Conservation (phyloP, 139 green algal species). For the Deuterostichococcus epilithicus region DNA sequence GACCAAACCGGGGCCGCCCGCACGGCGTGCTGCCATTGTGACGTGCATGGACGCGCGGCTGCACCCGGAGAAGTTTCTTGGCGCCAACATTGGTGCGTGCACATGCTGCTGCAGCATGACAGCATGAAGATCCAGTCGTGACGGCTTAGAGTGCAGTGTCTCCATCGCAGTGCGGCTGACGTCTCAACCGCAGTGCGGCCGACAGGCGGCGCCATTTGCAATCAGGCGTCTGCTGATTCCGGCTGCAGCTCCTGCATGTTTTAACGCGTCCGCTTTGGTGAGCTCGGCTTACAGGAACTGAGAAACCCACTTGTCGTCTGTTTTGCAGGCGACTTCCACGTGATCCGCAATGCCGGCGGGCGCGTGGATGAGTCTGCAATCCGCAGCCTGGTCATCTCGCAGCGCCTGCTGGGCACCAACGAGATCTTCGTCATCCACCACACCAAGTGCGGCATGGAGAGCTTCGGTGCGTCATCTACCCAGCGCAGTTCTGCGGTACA, state of each 20-base stretch:
- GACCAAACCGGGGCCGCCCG: conserved; percentile 13
- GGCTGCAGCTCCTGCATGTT: no score
- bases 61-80: conserved; percentile 41
- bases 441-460: conserved; percentile 58
- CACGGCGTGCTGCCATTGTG: conserved; percentile 23
- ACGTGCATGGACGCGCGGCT: conserved; percentile 41
- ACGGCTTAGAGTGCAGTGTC: no score
- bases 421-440: conserved; percentile 66
- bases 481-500: no score
- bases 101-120: no score
- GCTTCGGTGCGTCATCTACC: conserved; percentile 3
- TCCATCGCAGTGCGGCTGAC: no score
- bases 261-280: no score
- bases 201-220: no score
- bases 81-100: conserved; percentile 35
- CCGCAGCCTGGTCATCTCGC: conserved; percentile 53
- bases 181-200: no score
- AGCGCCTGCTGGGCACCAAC: conserved; percentile 63
- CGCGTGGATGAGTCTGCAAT: conserved; percentile 35
- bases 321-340: conserved; percentile 31
- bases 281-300: no score
- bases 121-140: no score
- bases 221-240: no score
- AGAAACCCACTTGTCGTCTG: no score
- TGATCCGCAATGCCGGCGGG: conserved; percentile 64